These are phyloP conservation scores for Canavalia gladiata DNA, from an alignment of 306 rosid species.

Conservation along the genomic window DNA sequence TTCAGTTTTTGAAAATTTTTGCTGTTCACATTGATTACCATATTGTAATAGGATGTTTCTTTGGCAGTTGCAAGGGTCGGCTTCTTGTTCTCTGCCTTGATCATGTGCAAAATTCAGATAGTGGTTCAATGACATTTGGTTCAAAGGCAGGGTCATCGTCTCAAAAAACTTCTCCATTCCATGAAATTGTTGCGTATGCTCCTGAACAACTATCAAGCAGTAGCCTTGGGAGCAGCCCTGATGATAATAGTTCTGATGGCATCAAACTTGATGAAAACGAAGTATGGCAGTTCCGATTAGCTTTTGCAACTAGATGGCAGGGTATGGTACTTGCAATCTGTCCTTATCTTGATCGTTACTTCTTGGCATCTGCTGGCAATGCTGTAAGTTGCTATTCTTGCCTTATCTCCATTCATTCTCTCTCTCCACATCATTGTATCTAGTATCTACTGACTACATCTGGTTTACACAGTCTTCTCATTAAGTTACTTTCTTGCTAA, in stretches of 20 bases:
- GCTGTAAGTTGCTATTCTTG: constrained; percentile 66
- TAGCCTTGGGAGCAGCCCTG: constrained; percentile 88
- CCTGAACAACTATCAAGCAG: constrained; percentile 88
- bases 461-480: constrained; percentile 40
- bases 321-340: constrained; percentile 89
- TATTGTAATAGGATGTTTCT: constrained; percentile 57
- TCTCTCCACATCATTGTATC: constrained; percentile 31
- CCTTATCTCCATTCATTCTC: constrained; percentile 27
- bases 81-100: constrained; percentile 88
- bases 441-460: constrained; percentile 32
- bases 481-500: constrained; percentile 48
- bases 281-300: constrained; percentile 87
- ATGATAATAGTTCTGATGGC: constrained; percentile 90
- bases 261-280: constrained; percentile 88
- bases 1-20: constrained; percentile 28
- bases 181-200: constrained; percentile 76
- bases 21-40: constrained; percentile 36
- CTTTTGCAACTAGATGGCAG: constrained; percentile 64
- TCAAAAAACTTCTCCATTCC: constrained; percentile 79
- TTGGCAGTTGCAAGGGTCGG: constrained; percentile 85
- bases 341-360: constrained; percentile 92
- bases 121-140: constrained; percentile 86
- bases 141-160: constrained; percentile 83
- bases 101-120: constrained; percentile 90
- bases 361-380: constrained; percentile 93